Percentiles rank a stretch among this genome's conserved stretches.
These are phyloP conservation scores for Tetrahymena thermophila DNA, from an alignment of 73 alveolate species.

Conservation along the genomic window DNA sequence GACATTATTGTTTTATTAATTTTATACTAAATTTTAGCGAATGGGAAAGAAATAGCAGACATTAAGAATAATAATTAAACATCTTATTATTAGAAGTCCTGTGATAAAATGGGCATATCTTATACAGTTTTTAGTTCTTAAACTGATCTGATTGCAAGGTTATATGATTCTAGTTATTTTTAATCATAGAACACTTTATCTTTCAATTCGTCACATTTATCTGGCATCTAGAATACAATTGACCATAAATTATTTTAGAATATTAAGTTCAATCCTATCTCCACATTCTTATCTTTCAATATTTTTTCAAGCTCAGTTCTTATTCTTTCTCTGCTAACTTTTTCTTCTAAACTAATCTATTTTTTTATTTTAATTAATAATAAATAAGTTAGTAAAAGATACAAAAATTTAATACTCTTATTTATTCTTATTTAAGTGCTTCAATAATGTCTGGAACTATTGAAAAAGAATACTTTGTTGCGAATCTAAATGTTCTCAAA, in stretches of 20 bases:
- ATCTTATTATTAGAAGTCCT: neutral
- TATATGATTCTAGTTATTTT: neutral
- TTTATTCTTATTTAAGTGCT: constrained; percentile 59
- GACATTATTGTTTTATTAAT: neutral
- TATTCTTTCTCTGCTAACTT: constrained; percentile 24
- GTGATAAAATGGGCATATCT: neutral
- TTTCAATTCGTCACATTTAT: neutral
- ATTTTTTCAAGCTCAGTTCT: neutral
- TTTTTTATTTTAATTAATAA: neutral
- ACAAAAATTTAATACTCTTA: constrained; percentile 50
- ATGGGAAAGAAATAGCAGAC: neutral
- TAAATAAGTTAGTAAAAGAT: constrained; percentile 54
- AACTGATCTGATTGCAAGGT: neutral
- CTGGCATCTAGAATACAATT: neutral
- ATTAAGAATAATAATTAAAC: neutral
- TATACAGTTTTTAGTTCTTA: neutral
- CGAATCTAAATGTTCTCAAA: constrained; percentile 94
- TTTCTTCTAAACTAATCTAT: neutral
- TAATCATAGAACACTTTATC: neutral
- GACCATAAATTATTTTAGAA: neutral
- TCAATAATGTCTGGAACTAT: constrained; percentile 75
- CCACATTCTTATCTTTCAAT: neutral
- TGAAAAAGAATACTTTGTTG: constrained; percentile 82
- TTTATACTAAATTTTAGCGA: neutral
- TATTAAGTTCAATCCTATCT: neutral